Conservation (phyloP, 2,329 filamentous ascomycete genomes). For the Zasmidium cellare region DNA sequence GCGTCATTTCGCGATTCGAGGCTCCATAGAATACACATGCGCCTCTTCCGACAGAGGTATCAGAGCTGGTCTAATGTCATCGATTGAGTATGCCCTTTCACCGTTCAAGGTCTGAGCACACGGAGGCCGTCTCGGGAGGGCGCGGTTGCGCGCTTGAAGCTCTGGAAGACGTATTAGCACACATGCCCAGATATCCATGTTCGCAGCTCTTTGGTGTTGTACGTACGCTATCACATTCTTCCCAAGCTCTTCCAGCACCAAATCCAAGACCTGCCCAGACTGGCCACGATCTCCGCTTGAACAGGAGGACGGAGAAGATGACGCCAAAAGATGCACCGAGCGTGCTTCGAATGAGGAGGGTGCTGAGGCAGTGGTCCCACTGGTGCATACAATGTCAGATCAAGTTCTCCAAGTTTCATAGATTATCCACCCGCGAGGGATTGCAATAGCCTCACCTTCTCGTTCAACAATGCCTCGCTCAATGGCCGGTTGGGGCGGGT, state of each 20-base stretch:
- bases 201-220: neutral
- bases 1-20: neutral
- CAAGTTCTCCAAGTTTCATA: neutral
- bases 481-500: conserved; percentile 75
- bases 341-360: conserved; percentile 92
- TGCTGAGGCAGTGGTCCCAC: conserved; percentile 99
- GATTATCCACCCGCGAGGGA: neutral
- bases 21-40: conserved; percentile 7
- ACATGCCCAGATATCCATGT: neutral
- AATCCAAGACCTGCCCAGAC: conserved; percentile 94
- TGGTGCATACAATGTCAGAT: conserved; percentile 40
- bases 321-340: conserved; percentile 96
- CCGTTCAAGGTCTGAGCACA: conserved; percentile 42
- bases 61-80: no score
- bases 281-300: conserved; percentile 97
- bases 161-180: conserved; percentile 36
- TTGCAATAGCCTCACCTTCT: conserved; percentile 71
- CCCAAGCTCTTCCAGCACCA: conserved; percentile 93
- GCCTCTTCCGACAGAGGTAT: neutral
- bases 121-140: conserved; percentile 51
- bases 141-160: conserved; percentile 52
- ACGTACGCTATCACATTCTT: conserved; percentile 84
- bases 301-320: conserved; percentile 96
- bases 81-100: neutral
- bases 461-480: conserved; percentile 96